Base-by-base conservation (phyloP, 2,329 filamentous ascomycete species). In the Fusarium sp. region DNA sequence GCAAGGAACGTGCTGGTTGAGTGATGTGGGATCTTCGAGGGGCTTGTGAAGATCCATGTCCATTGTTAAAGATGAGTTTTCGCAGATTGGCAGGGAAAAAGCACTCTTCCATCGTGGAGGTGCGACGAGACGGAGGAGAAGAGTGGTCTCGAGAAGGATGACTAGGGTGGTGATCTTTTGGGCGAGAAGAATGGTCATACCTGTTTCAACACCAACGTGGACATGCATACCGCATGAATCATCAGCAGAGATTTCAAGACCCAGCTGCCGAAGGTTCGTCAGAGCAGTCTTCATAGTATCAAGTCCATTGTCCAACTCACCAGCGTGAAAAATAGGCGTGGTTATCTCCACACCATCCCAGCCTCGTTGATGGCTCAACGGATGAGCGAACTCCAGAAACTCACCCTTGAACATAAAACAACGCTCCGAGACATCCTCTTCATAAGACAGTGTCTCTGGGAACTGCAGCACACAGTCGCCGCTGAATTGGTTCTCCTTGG, bases 221-320 rank as follows among this genome's bases (percentile, higher is more conserved):
- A 80, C 55, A 35, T 79, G 77, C 39, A 80, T 63, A 6, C 79
- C 77, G 24, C 79, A 80, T 6, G 60, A 65, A 6, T 54, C 49
- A 48, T 79, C 73, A 3, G 63, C 71, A 0, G n/a, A 48, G 17
- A 78, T 75, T 0, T 65, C 17, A 17, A 60, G 20, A 5, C 33
- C 60, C 3, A 69, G 59, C 17, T 55, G 20, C 2, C 75, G 60
- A 51, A 79, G 58, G 4, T 42, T 65, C 4, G 52, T 39, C 13
- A 80, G 20, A 4, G 66, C 24, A 1, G 51, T 31, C 3, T 31
- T 42, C 24, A 77, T 55, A 0, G 48, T 54, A 5, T 57, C 47
- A 39, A 80, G 47, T 6, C 74, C 75, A 14, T 51, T 22, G 1
- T 28, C 33, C 17, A 80, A 60, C 66, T 79, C 78, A 35, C 52